Base-by-base conservation (phyloP, 192 early-diverging fungal species). In the Piromyces finnis region DNA sequence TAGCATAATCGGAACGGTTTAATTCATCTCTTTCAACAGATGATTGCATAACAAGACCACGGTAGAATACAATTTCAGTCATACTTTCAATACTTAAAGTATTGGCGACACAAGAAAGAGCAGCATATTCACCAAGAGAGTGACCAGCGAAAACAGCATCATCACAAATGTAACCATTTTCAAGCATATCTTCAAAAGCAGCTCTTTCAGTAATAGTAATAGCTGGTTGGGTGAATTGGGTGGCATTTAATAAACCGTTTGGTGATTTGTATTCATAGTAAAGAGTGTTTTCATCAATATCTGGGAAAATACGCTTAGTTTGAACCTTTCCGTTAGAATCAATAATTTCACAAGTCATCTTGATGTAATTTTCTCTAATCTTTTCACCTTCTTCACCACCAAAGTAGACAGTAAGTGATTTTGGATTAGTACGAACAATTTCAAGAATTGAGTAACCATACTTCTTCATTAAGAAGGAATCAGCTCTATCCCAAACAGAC, bases 31-130 rank as follows among this genome's bases (percentile, higher is more conserved):
- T 92, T 79, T 87, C 89, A 1, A 98, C 97, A 28, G 95, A 93
- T 39, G 93, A 87, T 88, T 97, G 97, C 97, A 98, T 97, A 22
- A 95, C 95, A 93, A 96, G 94, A 82, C 97, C 97, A 84, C 97
- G 93, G 89, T 95, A 94, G 86, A 98, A 97, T 29, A 94, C 94
- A 29, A 98, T 92, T 82, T 97, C 95, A 77, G 95, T 90, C 17
- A 96, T 84, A 30, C 91, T 88, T 83, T 96, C 94, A 79, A 96
- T 88, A 26, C 93, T 89, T 30, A 98, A 84, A 0, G 95, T 94
- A 80, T 94, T 92, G 81, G 93, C 95, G 78, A 98, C 92, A 37
- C 95, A 88, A 29, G 94, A 91, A 51, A 97, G 86, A 29, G 93
- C 95, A 83, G 95, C 94, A 83, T 97, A 97, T 82, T 98, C 97